Evolutionary conservation across 2,329 filamentous ascomycete genomes (phyloP), one percentile per base, ranked within the genome.

Genomic region (Pseudogymnoascus sp.): DNA sequence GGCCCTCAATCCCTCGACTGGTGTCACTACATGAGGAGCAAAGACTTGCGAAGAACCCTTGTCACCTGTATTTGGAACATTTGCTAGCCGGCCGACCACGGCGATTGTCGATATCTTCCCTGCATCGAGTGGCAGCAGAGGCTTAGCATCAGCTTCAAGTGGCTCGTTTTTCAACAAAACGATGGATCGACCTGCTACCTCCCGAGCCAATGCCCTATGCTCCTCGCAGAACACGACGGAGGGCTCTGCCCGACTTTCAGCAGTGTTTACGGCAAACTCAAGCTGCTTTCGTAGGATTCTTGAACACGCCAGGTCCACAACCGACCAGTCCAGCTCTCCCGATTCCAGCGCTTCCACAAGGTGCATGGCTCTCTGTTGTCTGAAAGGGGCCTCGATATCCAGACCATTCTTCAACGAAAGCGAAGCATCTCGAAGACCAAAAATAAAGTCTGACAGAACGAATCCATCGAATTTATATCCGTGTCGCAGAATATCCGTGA

Each of bases 361-460:
- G 26, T 37, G 19, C 26, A 43, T 28, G 43, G 19, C 33, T n/a
- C 64, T 43, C 46, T 62, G 59, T 40, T 64, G 59, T 28, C 4
- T 62, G 46, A 64, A 62, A 46, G 64, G 62, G 26, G 62, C 62
- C 46, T 65, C 62, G n/a, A 64, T 64, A 46, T 65, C 62, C 16
- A 64, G 31, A 46, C 62, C 62, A 40, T 61, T 60, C 38, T 60
- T 64, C n/a, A 65, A 14, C 8, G 63, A 65, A 19, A 59, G 14
- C 31, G 26, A 8, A 53, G 59, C 41, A 28, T 63, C 61, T 33
- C 63, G 61, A 37, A 62, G 35, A n/a, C 63, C 61, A 16, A 62
- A 62, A 22, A 65, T 61, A 26, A 61, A 65, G 33, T 65, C 64
- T 7, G 64, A 65, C 4, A 65, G 41, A 12, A 65, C 64, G 31